Base-by-base conservation (phyloP, 2,329 filamentous ascomycete species). In the Talaromyces atroroseus region DNA sequence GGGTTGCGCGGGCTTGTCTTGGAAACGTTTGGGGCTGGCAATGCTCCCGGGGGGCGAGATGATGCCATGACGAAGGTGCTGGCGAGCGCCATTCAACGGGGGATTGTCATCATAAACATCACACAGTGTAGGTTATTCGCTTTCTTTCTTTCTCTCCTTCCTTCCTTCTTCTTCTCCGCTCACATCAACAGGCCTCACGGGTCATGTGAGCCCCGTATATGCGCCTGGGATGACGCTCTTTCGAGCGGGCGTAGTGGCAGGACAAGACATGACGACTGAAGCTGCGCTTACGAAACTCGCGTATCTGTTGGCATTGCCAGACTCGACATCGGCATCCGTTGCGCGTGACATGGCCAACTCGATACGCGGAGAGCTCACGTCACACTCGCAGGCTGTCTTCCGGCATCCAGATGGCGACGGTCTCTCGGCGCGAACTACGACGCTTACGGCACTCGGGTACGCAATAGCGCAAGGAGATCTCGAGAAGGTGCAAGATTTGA, bases 1-100 rank as follows among this genome's bases (percentile, higher is more conserved):
- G 84, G 85, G 48, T 79, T 96, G 14, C 84, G 85, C 49, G 92
- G 92, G 1, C 79, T 96, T 50, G 85, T 96, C 40, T 81, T 96
- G 45, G 91, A 96, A 74, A 96, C 91, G 0, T 96, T 96, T 71
- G 92, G 92, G 58, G 91, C 94, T 69, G 92, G 92, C 56, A 96
- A 96, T 73, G 88, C 92, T 11, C 92, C 92, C 2, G 88, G 87
- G 40, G 90, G 90, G 29, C 81, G 86, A 49, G 89, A 94, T 67
- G 89, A 89, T 56, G 85, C 84, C 52, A 81, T 96, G 69, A 91
- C 88, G 16, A 84, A 84, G 54, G 88, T 92, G 49, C 84, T 96
- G 65, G 81, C 83, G 18, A 82, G 85, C 45, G 91, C 89, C 21
- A 89, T 95, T 42, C 78, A 86, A 66, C 83, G 90, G 58, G 91